Conservation (phyloP, 352 stramenopile genomes). For the Phytophthora sp. region DNA sequence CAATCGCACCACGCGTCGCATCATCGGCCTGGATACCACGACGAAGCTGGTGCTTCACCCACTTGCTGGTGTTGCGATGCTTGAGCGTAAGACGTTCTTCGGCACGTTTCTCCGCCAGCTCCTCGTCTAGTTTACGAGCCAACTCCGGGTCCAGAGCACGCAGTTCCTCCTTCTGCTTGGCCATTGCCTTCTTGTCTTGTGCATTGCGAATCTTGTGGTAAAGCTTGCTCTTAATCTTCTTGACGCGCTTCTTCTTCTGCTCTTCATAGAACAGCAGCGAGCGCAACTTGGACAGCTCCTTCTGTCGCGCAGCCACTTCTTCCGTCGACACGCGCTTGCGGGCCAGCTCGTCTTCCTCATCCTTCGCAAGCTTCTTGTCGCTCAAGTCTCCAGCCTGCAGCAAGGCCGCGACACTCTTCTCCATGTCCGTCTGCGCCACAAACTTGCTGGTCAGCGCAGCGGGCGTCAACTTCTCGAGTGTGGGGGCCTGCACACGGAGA, state of each 20-base stretch:
- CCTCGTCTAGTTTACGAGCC: slow-evolving; percentile 75
- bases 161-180: slow-evolving; percentile 86
- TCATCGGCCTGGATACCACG: slow-evolving; percentile 92
- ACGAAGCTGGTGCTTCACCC: slow-evolving; percentile 95
- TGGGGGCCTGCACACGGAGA: slow-evolving; percentile 90
- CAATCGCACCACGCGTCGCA: slow-evolving; percentile 91
- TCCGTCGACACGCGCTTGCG: slow-evolving; percentile 73
- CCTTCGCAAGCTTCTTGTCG: slow-evolving; percentile 61
- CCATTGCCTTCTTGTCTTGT: slow-evolving; percentile 86
- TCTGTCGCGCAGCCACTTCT: slow-evolving; percentile 88
- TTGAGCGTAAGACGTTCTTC: slow-evolving; percentile 97
- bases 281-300: slow-evolving; percentile 96
- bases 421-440: slow-evolving; percentile 89
- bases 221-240: slow-evolving; percentile 99
- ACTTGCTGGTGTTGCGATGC: slow-evolving; percentile 98
- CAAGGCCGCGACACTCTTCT: slow-evolving; percentile 80
- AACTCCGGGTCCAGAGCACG: slow-evolving; percentile 80
- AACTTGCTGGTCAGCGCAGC: slow-evolving; percentile 94
- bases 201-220: slow-evolving; percentile 98
- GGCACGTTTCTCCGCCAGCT: slow-evolving; percentile 91
- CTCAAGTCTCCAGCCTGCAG: slow-evolving; percentile 67
- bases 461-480: slow-evolving; percentile 80
- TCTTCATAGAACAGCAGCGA: slow-evolving; percentile 99
- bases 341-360: slow-evolving; percentile 76
- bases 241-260: slow-evolving; percentile 97